Evolutionary conservation across 805 yeast species (phyloP), one percentile per base, ranked within the genome.

Genomic region (Saturnispora hagleri): DNA sequence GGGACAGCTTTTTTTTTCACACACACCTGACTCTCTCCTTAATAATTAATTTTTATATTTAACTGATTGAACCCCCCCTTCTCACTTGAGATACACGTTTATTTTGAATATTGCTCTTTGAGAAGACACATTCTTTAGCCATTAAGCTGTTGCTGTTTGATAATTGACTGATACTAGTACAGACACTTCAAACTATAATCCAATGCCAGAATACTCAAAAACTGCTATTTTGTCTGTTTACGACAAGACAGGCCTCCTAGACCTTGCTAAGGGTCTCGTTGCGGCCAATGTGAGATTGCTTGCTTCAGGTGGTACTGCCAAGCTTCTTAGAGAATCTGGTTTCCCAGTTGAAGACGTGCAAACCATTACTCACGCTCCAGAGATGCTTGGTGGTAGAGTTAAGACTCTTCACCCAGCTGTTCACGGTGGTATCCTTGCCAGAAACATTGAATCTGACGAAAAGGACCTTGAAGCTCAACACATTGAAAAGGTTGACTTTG

Each of bases 331-430:
- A 68, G 99, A 90, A 70, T 96, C 97, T 52, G 98, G 98, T 12
- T 91, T 93, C 81, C 91, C 96, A 44, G 98, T 93, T 17, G 96
- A 91, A 59, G 99, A 93, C 65, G 97, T 93, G 41, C 83, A 95
- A 41, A 69, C 93, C 54, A 89, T 93, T 68, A 93, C 99, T 36
- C 96, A 93, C 66, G 98, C 98, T 41, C 99, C 99, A 50, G 99
- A 93, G 72, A 93, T 93, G 96, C 77, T 93, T 60, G 96, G 97
- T 57, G 99, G 99, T 58, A 81, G 99, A 73, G 99, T 93, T 62
- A 93, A 93, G 76, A 93, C 99, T 54, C 77, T 93, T 62, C 99
- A 93, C 69, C 99, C 99, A 41, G 99, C 98, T 31, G 97, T 93
- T 56, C 99, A 93, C 69, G 99, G 96, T 62, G 96, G 95, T 69